Conservation (phyloP, 1,139 yeast genomes). For the Kodamaea alishanica region DNA sequence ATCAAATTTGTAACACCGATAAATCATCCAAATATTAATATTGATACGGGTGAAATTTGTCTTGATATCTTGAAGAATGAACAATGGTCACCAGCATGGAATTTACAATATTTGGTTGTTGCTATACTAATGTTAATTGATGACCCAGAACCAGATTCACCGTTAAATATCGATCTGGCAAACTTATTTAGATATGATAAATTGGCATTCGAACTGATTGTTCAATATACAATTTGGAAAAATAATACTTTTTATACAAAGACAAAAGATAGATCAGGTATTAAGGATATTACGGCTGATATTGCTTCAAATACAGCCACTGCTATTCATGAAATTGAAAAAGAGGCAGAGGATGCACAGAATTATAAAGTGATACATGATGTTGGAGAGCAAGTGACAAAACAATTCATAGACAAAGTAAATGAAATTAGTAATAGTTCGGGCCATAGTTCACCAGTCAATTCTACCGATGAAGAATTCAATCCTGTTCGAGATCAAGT, state of each 20-base stretch:
- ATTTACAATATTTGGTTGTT: conserved; percentile 60
- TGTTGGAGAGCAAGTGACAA: conserved; percentile 23
- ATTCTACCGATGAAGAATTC: conserved; percentile 14
- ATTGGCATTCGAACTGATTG: conserved; percentile 57
- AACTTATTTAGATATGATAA: conserved; percentile 57
- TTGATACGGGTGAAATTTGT: conserved; percentile 62
- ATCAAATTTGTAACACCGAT: conserved; percentile 61
- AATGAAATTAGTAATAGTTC: conserved; percentile 15
- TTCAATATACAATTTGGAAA: conserved; percentile 58
- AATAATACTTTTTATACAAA: conserved; percentile 20
- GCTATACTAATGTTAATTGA: conserved; percentile 68
- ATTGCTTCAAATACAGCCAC: too few relatives aligned
- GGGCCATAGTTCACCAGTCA: conserved; percentile 17
- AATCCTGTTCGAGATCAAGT: conserved; percentile 21
- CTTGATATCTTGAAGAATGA: conserved; percentile 65
- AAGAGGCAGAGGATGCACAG: conserved; percentile 6
- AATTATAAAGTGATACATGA: conserved; percentile 21
- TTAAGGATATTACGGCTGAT: too few relatives aligned
- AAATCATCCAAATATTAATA: conserved; percentile 72
- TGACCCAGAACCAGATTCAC: conserved; percentile 83
- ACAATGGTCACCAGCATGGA: conserved; percentile 92
- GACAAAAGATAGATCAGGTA: neutral
- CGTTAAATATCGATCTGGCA: conserved; percentile 84
- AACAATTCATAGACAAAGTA: conserved; percentile 23
- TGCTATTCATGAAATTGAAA: conserved; percentile 3